phyloP scores from a whole-genome alignment of 176 grass and related monocot genomes.

The Puya raimondii region DNA sequence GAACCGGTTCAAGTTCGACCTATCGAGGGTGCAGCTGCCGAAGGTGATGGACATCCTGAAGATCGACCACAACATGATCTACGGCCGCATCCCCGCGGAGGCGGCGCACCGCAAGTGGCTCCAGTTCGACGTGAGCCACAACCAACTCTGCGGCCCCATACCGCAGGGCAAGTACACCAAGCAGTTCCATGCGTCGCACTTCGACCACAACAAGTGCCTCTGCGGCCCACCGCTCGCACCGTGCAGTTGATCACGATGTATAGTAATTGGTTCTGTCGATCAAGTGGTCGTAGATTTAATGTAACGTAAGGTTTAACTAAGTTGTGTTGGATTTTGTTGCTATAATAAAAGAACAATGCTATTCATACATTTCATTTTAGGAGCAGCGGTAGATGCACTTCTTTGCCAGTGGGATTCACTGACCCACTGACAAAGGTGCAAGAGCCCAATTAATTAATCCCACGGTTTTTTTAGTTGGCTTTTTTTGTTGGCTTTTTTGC shows the following conservation, averaged over 20 bases:
- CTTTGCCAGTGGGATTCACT: no score
- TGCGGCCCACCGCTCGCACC: constrained; percentile 34
- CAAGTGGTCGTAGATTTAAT: no score
- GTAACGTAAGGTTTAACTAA: no score
- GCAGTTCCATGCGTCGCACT: constrained; percentile 26
- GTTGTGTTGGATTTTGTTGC: no score
- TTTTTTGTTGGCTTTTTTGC: no score
- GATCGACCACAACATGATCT: constrained; percentile 42
- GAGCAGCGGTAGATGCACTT: no score
- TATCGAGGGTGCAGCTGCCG: constrained; percentile 36
- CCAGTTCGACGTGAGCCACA: constrained; percentile 46
- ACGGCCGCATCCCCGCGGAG: constrained; percentile 39
- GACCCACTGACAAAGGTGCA: no score
- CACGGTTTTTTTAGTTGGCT: no score
- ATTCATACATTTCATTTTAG: no score
- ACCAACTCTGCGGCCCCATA: constrained; percentile 52
- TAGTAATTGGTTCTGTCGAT: no score
- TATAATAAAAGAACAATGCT: no score
- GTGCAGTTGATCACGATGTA: constrained; percentile 11
- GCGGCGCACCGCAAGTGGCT: constrained; percentile 33
- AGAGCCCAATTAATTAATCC: no score
- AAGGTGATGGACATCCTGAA: constrained; percentile 23
- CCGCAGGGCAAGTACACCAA: constrained; percentile 34
- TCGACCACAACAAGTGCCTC: constrained; percentile 52
- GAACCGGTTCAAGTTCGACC: constrained; percentile 43